A percentile compares a stretch with the other conserved stretches of the same genome.
Conservation (phyloP, 495 filamentous ascomycete species). For the Neurospora cerealis region DNA sequence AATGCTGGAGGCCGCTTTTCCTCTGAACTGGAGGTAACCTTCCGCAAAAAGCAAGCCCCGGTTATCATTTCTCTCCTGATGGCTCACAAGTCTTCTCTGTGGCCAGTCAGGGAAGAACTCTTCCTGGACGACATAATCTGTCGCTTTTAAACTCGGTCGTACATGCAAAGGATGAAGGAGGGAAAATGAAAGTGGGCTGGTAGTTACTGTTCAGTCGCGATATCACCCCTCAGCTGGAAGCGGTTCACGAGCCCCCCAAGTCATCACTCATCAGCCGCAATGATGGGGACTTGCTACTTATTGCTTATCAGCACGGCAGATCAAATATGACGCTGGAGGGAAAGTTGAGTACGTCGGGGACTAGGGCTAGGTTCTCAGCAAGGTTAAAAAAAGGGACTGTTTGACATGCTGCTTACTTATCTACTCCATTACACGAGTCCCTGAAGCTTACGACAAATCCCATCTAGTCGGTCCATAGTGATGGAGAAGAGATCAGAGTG, state of each 20-base stretch:
- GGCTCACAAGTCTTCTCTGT: background rate
- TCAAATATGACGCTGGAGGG: background rate
- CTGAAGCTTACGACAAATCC: fast-evolving
- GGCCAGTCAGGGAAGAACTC: background rate
- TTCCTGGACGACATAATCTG: fast-evolving
- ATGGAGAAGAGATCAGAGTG: background rate
- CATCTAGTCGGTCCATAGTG: background rate
- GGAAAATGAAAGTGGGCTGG: background rate
- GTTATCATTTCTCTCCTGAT: background rate
- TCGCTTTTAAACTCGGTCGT: no score
- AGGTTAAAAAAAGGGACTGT: background rate
- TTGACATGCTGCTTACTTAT: background rate
- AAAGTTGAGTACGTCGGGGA: background rate
- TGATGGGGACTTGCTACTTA: background rate
- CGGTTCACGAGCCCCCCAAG: background rate
- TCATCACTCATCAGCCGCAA: background rate
- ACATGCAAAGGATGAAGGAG: background rate
- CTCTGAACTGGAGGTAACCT: background rate
- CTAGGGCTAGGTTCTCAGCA: background rate
- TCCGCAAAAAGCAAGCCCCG: background rate
- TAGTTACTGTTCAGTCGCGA: background rate
- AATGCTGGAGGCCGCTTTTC: background rate
- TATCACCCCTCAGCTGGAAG: background rate
- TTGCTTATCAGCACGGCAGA: background rate
- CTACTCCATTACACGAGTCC: background rate